Base-by-base conservation (phyloP, 2,329 filamentous ascomycete species). In the Hymenoscyphus occultus region DNA sequence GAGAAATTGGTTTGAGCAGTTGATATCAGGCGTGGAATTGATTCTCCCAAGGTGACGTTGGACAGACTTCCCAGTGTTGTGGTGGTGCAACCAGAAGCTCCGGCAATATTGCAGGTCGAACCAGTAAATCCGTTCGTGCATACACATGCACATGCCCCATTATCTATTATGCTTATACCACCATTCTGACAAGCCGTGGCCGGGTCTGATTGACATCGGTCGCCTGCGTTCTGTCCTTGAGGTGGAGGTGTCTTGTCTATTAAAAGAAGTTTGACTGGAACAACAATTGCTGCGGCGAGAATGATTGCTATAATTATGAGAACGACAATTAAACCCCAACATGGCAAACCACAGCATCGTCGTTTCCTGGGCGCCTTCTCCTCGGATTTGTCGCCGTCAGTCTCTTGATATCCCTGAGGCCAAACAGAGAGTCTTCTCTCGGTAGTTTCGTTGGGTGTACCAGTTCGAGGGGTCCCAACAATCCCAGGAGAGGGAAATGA, bases 71-170 rank as follows among this genome's bases (percentile, higher is more conserved):
- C 78, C 28, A 77, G 69, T 31, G 81, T 74, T 2, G 80, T 81
- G 0, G 83, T 86, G 6, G 83, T 82, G 71, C 88, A 91, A 58
- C 80, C 82, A 1, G 78, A 78, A 31, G 82, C 78, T 64, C 83
- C 82, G 14, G 80, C 77, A 14, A 77, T 78, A 1, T 78, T 80
- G 73, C 89, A 91, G 16, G 79, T 82, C 1, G 78, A 78, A 28
- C 89, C 89, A 0, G 90, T 93, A 75, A 94, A 98, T 1, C 93
- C 92, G 72, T 95, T 93, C 28, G 89, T 87, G 77, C 94, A 99
- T 56, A 97, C 86, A 75, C 94, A 99, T 13, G 89, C 89, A 78
- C 94, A 98, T 22, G 84, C 80, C 3, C 86, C 84, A 64, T 86
- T 81, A 16, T 84, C 85, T 22, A 92, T 77, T 16, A 94, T 84